phyloP scores from a whole-genome alignment of 805 yeast species.

The Barnettozyma pratensis region DNA sequence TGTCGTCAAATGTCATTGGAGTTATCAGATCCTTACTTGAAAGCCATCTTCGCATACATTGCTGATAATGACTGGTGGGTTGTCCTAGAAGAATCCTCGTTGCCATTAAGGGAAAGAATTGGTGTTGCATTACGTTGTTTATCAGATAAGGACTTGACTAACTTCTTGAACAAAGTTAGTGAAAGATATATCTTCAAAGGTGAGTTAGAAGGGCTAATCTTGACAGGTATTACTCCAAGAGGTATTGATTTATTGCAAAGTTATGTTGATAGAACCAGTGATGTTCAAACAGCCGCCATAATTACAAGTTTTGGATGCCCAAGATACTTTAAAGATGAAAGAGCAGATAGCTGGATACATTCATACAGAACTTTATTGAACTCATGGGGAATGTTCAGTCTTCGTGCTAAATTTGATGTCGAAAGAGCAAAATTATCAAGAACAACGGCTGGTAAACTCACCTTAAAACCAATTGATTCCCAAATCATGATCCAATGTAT shows the following conservation, averaged over 20 bases:
- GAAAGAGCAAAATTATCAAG: constrained; percentile 60
- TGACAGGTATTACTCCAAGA: constrained; percentile 87
- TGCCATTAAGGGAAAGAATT: constrained; percentile 81
- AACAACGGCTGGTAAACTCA: constrained; percentile 41
- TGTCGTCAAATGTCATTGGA: constrained; percentile 87
- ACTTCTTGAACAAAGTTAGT: constrained; percentile 65
- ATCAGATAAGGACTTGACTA: constrained; percentile 70
- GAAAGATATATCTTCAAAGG: constrained; percentile 70
- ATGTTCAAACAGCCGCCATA: constrained; percentile 86
- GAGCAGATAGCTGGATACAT: constrained; percentile 77
- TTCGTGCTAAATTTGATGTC: constrained; percentile 82
- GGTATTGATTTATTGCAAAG: constrained; percentile 80
- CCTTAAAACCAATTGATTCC: constrained; percentile 51
- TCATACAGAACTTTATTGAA: constrained; percentile 64
- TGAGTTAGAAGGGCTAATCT: constrained; percentile 82
- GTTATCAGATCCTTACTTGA: constrained; percentile 78
- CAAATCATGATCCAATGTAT: constrained; percentile 81
- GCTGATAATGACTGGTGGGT: constrained; percentile 97
- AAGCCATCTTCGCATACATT: constrained; percentile 90
- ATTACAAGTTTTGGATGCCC: constrained; percentile 81
- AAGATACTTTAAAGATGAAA: constrained; percentile 64
- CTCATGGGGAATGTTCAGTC: constrained; percentile 75
- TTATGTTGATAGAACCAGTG: constrained; percentile 83
- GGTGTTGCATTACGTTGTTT: constrained; percentile 88
- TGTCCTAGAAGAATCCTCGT: constrained; percentile 81